Percentiles rank a stretch among this genome's conserved stretches.
phyloP scores from a whole-genome alignment of 495 filamentous ascomycete genomes.

The Tuber brumale region DNA sequence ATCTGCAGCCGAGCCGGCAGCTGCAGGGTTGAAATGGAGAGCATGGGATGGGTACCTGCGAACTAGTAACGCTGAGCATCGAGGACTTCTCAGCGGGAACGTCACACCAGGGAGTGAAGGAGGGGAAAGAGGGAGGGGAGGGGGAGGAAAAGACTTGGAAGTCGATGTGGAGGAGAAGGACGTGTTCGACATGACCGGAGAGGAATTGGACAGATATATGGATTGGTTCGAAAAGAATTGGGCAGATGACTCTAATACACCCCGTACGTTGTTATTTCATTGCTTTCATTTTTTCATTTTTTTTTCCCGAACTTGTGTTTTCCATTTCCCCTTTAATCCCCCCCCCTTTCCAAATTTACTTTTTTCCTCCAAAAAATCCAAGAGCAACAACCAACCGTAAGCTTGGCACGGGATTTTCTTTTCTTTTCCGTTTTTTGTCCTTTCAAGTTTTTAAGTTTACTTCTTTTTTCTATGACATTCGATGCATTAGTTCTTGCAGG shows the following conservation, averaged over 20 bases:
- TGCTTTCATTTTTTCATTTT: not conserved
- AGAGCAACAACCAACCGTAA: not conserved
- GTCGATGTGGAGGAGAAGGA: conserved; percentile 57
- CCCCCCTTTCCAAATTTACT: not conserved
- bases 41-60: conserved; percentile 58
- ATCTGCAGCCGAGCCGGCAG: conserved; percentile 54
- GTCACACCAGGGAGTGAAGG: conserved; percentile 19
- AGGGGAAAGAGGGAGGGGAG: conserved; percentile 44
- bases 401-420: not conserved
- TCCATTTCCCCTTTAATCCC: not conserved
- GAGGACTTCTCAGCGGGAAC: conserved; percentile 16
- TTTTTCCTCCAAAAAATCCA: not conserved
- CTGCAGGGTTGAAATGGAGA: conserved; percentile 62
- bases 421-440: not conserved
- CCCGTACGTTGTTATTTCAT: conserved; percentile 41
- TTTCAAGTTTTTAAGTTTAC: conserved; percentile 9
- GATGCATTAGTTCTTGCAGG: conserved; percentile 10
- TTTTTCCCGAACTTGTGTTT: conserved; percentile 4
- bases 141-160: conserved; percentile 45
- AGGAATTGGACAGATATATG: conserved; percentile 73
- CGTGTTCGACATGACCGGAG: conserved; percentile 59
- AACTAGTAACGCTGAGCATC: conserved; percentile 27
- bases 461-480: conserved; percentile 9
- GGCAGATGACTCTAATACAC: conserved; percentile 49
- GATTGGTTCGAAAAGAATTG: conserved; percentile 81